A percentile compares a stretch with the other conserved stretches of the same genome.
These are phyloP conservation scores for Tolypocladium paradoxum DNA, from an alignment of 2,329 filamentous ascomycete genomes.

Conservation along the genomic window DNA sequence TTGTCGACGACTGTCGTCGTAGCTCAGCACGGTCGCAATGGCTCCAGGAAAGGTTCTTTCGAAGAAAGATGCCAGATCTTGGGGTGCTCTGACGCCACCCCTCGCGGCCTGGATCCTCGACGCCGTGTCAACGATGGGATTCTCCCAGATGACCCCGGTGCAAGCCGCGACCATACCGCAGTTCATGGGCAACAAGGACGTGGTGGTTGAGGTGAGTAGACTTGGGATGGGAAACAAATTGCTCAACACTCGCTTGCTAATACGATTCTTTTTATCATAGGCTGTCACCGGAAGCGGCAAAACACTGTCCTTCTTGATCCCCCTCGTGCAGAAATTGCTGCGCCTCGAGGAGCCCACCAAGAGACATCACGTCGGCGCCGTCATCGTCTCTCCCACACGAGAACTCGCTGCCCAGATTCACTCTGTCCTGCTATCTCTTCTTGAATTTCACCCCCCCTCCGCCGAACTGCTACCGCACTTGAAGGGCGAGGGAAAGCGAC, in stretches of 20 bases:
- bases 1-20: neutral
- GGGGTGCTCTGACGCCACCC: slow-evolving; percentile 26
- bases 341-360: slow-evolving; percentile 73
- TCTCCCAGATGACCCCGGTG: slow-evolving; percentile 83
- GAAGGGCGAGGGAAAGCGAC: slow-evolving; percentile 45
- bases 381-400: slow-evolving; percentile 82
- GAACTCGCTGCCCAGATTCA: slow-evolving; percentile 90
- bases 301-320: slow-evolving; percentile 76
- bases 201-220: slow-evolving; percentile 64
- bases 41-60: slow-evolving; percentile 13
- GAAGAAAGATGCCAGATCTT: slow-evolving; percentile 38
- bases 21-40: neutral
- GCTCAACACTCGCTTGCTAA: neutral
- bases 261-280: slow-evolving; percentile 18
- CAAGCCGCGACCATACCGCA: slow-evolving; percentile 85
- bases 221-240: neutral
- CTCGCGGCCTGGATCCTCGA: slow-evolving; percentile 67
- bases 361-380: slow-evolving; percentile 80
- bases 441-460: slow-evolving; percentile 76
- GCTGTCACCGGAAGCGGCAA: slow-evolving; percentile 89
- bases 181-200: slow-evolving; percentile 82
- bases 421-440: slow-evolving; percentile 62
- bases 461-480: slow-evolving; percentile 50
- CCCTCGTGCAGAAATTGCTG: slow-evolving; percentile 71
- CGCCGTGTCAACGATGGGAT: slow-evolving; percentile 74